Conservation (phyloP, 1,284 basidiomycete species). For the Cryptococcus sp. region DNA sequence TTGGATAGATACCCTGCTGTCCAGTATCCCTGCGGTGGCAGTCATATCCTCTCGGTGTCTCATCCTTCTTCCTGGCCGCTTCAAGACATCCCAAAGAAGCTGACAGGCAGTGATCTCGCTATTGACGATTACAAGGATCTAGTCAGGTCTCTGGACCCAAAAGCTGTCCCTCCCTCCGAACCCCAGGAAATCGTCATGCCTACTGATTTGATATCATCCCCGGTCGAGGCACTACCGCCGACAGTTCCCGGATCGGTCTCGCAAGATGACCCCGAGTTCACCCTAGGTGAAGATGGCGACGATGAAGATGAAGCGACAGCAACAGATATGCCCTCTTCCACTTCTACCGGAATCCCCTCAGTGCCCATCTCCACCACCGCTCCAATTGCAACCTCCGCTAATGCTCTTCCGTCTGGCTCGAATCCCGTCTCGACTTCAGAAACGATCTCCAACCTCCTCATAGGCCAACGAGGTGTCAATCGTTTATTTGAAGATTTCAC, state of each 20-base stretch:
- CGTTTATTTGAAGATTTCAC: slow-evolving; percentile 45
- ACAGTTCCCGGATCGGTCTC: neutral
- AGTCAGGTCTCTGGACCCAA: slow-evolving; percentile 36
- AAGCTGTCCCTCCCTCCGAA: slow-evolving; percentile 31
- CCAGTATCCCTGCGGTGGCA: too few relatives aligned
- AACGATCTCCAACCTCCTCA: slow-evolving; percentile 41
- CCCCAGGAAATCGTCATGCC: slow-evolving; percentile 34
- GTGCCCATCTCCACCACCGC: slow-evolving; percentile 6
- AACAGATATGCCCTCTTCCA: neutral
- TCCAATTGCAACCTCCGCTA: neutral
- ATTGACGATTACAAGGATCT: slow-evolving; percentile 38
- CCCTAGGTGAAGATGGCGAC: too few relatives aligned
- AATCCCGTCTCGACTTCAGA: slow-evolving; percentile 31
- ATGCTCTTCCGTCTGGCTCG: too few relatives aligned
- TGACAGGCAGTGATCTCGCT: slow-evolving; percentile 38
- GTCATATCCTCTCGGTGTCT: too few relatives aligned
- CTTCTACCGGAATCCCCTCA: slow-evolving; percentile 3
- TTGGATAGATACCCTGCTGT: neutral
- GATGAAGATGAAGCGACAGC: neutral
- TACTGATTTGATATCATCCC: slow-evolving; percentile 36
- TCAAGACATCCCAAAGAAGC: too few relatives aligned
- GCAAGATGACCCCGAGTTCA: neutral
- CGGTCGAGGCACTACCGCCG: slow-evolving; percentile 16
- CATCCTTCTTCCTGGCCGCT: too few relatives aligned
- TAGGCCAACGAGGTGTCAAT: slow-evolving; percentile 45